Base-by-base conservation (phyloP, 352 stramenopile species). In the Phytopythium kandeliae region DNA sequence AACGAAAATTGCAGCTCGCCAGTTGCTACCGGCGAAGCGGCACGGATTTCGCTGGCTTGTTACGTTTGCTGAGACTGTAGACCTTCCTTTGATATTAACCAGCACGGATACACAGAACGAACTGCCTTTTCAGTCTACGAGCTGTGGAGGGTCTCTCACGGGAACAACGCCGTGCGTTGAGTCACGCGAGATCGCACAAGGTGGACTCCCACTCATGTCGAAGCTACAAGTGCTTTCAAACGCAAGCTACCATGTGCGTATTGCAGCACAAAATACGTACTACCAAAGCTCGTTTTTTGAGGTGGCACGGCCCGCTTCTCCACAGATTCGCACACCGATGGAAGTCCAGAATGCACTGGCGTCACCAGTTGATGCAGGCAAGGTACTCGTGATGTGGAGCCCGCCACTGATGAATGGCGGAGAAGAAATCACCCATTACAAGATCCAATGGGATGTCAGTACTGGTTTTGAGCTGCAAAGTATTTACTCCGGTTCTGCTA, bases 371-470 rank as follows among this genome's bases (percentile, higher is more conserved):
- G 65, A 65, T 5, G 45, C 54, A 0, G 55, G 66, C 4, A 57
- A 44, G 8, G 55, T 94, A 19, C 63, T 63, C 7, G 76, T 97
- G 16, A 65, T 74, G 24, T 98, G 93, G 93, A 67, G 53, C 16
- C 46, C 70, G 2, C 89, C 94, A 16, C 31, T 62, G 7, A 70
- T 74, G 45, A 54, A 78, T 49, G 88, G 91, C 13, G 94, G 92
- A 0, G 57, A 79, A n/a, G 42, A 36, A 7, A 63, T 98, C 16
- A 73, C 78, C n/a, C 76, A 95, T 48, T 98, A 97, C 71, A 88
- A 85, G 25, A 61, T 98, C 9, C 85, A 98, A 64, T 98, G 93
- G 92, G 93, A 97, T 49, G 72, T 81, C 19, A 90, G 80, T 36
- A 58, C 71, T 11, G 73, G 65, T 30, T 98, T 97, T 61, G 77